Conservation (phyloP, 345 rosid genomes). For the Acer campestre region DNA sequence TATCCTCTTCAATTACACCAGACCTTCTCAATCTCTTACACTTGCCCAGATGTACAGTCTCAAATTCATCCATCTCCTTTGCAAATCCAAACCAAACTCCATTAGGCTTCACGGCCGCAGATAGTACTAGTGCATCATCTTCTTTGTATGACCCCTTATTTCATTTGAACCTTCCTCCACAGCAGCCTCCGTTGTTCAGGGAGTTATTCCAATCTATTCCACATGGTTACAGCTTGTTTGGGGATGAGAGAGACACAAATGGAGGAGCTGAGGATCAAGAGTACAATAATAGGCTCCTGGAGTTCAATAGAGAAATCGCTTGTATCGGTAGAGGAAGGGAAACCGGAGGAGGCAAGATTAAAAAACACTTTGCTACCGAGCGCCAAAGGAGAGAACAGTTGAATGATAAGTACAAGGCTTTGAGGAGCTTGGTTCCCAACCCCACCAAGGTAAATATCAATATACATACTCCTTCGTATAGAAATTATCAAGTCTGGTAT, state of each 20-base stretch:
- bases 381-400: conserved; percentile 68
- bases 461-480: too few relatives aligned
- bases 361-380: conserved; percentile 65
- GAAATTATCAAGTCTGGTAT: too few relatives aligned
- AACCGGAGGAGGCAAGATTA: conserved; percentile 36
- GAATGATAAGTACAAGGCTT: conserved; percentile 56
- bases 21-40: conserved; percentile 73
- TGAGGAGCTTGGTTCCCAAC: conserved; percentile 68
- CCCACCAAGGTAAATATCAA: conserved; percentile 58
- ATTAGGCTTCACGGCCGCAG: too few relatives aligned
- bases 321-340: conserved; percentile 46
- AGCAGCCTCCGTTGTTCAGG: conserved; percentile 49
- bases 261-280: conserved; percentile 12
- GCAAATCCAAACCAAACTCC: conserved; percentile 15
- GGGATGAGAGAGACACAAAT: conserved; percentile 31
- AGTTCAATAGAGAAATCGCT: conserved; percentile 50
- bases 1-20: conserved; percentile 38
- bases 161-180: conserved; percentile 63
- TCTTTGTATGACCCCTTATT: conserved; percentile 52
- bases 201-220: conserved; percentile 46
- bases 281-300: conserved; percentile 18
- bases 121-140: too few relatives aligned
- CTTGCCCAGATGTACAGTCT: conserved; percentile 44
- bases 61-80: conserved; percentile 51
- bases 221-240: conserved; percentile 40